These are phyloP conservation scores for Tolypocladium inflatum DNA, from an alignment of 2,329 filamentous ascomycete genomes.

Conservation along the genomic window DNA sequence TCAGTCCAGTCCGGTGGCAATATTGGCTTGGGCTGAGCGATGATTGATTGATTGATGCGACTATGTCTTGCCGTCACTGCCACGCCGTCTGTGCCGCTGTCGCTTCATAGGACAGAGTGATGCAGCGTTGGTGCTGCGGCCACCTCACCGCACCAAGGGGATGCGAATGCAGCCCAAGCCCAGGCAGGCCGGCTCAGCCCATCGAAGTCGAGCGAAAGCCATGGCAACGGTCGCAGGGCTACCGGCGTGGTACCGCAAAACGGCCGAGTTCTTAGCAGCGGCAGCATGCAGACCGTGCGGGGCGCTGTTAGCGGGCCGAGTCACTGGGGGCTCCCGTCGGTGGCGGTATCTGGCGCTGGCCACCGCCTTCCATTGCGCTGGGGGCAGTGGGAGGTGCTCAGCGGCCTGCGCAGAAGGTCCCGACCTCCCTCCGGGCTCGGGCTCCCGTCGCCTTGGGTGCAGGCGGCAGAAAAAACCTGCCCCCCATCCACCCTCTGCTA, in stretches of 20 bases:
- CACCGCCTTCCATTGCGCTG: neutral
- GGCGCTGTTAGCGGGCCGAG: slow-evolving; percentile 11
- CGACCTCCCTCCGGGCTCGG: neutral
- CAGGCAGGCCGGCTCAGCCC: neutral
- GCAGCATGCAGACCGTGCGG: neutral
- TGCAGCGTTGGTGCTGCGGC: neutral
- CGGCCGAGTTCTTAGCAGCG: neutral
- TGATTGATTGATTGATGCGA: neutral
- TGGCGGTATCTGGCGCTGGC: neutral
- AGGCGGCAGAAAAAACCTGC: neutral
- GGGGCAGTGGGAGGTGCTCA: neutral
- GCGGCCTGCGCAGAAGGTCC: neutral
- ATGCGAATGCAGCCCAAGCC: neutral
- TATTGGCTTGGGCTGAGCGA: neutral
- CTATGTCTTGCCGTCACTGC: neutral
- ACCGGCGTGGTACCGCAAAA: neutral
- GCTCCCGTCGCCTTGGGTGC: neutral
- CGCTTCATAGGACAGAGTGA: neutral
- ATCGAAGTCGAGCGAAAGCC: slow-evolving; percentile 17
- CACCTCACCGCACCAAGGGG: too few relatives aligned
- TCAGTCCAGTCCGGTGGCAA: neutral
- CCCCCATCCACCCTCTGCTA: neutral
- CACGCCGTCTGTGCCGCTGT: neutral
- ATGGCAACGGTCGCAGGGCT: slow-evolving; percentile 6
- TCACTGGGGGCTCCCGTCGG: neutral